Base-by-base conservation (phyloP, 768 basidiomycete genomes). In the Mycena floridula region DNA sequence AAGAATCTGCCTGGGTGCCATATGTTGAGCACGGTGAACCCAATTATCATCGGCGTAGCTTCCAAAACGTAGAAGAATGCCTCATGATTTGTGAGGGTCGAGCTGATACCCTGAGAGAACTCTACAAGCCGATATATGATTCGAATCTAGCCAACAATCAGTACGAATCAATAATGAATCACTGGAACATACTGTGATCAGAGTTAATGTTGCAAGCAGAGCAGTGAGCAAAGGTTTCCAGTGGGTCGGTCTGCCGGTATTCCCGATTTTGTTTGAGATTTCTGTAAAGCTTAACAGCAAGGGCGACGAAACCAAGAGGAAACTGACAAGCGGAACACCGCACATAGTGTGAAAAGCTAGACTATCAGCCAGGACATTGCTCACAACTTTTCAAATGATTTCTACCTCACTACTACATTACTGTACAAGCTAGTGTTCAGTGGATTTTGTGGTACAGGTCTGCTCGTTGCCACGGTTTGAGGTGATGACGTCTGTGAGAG, bases 81-180 rank as follows among this genome's bases (percentile, higher is more conserved):
- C 40, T 58, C 57, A 43, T 47, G 42, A 40, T 39, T 45, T 11
- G 54, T 50, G 25, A 57, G 42, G 1, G 48, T 30, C 5, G 52
- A 51, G 28, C 25, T 41, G 18, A 54, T n/a, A 25, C 56, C 56
- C 27, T 46, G 42, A 20, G 57, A 54, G 36, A 51, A 56, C 26
- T 56, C 52, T 25, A 54, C 46, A 25, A 58, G 53, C 25, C 57
- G 57, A 42, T 46, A 58, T 21, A 58, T 40, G 27, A 58, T 54
- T 30, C 56, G 55, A 38, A 56, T 40, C 42, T 22, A 32, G 13
- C 13, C 20, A 16, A n/a, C 11, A 25, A 23, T 41, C 22, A 26
- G 6, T 7, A 15, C 18, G 22, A 35, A 26, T 35, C 16, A 23
- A 16, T 25, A 22, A 18, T 35, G 3, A n/a, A n/a, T n/a, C n/a